phyloP scores from a whole-genome alignment of 192 early-diverging fungal genomes.

The Entomortierella beljakovae region DNA sequence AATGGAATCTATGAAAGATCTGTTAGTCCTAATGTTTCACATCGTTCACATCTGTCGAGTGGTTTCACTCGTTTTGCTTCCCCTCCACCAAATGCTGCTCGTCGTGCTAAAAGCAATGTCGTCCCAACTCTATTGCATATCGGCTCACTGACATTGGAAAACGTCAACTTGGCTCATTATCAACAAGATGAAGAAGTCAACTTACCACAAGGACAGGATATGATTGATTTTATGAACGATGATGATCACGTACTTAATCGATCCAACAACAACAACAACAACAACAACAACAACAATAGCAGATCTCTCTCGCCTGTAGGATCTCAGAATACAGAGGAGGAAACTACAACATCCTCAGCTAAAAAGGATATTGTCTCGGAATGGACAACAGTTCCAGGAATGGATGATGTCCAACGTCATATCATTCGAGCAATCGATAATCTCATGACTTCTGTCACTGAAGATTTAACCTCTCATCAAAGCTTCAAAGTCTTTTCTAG shows the following conservation, averaged over 20 bases:
- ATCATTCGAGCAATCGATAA: slow-evolving; percentile 69
- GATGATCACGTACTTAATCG: background rate
- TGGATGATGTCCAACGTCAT: slow-evolving; percentile 64
- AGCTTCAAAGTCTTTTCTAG: slow-evolving; percentile 48
- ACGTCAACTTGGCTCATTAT: background rate
- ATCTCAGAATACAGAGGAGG: background rate
- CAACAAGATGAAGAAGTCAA: background rate
- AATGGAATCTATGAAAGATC: background rate
- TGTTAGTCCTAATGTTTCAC: background rate
- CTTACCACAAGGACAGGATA: slow-evolving; percentile 14
- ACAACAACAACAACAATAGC: slow-evolving; percentile 19
- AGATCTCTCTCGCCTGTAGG: background rate
- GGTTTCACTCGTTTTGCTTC: slow-evolving; percentile 26
- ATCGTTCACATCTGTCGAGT: background rate
- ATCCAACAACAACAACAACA: slow-evolving; percentile 17
- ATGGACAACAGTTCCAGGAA: slow-evolving; percentile 51
- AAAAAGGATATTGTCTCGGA: background rate
- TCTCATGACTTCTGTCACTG: slow-evolving; percentile 48
- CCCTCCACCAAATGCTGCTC: slow-evolving; percentile 13
- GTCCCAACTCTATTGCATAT: slow-evolving; percentile 38
- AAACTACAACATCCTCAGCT: background rate
- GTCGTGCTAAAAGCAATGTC: slow-evolving; percentile 45
- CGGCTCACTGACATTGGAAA: slow-evolving; percentile 33
- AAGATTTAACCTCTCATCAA: slow-evolving; percentile 27
- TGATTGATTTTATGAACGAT: slow-evolving; percentile 51